phyloP scores from a whole-genome alignment of 805 yeast genomes.

The Kluyveromyces nonfermentans region DNA sequence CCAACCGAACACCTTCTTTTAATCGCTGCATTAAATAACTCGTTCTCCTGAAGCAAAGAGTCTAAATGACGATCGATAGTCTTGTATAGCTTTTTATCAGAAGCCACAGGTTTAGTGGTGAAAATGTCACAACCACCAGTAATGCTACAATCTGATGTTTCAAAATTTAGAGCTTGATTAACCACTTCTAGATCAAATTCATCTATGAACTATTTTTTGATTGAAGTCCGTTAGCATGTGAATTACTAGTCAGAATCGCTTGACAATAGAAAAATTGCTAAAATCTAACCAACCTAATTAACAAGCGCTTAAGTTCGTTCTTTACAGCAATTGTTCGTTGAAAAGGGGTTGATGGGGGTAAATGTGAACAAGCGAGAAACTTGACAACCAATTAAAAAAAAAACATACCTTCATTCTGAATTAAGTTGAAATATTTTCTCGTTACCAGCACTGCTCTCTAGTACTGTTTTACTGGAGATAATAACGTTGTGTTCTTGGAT shows the following conservation, averaged over 20 bases:
- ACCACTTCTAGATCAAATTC: conserved; percentile 87
- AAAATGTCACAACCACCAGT: conserved; percentile 88
- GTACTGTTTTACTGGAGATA: no score
- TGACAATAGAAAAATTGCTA: not conserved
- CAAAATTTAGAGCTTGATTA: conserved; percentile 76
- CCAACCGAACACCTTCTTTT: conserved; percentile 15
- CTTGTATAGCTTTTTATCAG: conserved; percentile 82
- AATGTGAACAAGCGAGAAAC: no score
- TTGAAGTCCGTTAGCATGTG: not conserved
- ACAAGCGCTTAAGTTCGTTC: not conserved
- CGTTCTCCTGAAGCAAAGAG: conserved; percentile 33
- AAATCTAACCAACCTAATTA: not conserved
- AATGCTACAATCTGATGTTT: conserved; percentile 64
- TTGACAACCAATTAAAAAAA: no score
- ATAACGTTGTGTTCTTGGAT: no score
- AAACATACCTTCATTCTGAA: no score
- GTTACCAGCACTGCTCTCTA: no score
- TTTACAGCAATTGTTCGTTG: not conserved
- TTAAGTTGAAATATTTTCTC: no score
- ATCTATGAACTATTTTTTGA: conserved; percentile 61
- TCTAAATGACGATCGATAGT: conserved; percentile 77
- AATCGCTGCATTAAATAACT: conserved; percentile 27
- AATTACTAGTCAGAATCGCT: not conserved
- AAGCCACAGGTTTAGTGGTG: conserved; percentile 86
- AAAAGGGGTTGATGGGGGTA: no score